Base-by-base conservation (phyloP, 352 stramenopile genomes). In the Pythium guiyangense region DNA sequence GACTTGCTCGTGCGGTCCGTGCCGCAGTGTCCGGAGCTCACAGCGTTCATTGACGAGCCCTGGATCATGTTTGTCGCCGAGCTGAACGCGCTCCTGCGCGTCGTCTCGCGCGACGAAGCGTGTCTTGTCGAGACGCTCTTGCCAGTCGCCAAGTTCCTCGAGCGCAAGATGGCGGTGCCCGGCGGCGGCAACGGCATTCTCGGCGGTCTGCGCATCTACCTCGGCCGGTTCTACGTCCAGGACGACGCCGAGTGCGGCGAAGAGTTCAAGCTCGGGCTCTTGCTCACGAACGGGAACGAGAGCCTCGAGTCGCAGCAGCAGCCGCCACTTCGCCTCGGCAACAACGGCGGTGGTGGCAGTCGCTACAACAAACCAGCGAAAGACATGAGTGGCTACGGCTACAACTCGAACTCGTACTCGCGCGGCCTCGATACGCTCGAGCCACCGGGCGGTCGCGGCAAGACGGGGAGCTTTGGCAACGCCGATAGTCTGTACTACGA, bases 31-130 rank as follows among this genome's bases (percentile, higher is more conserved):
- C 78, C 84, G 6, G 77, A 91, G 52, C 60, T 93, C 20, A 90
- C 79, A 6, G 73, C 80, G n/a, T 93, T 93, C 58, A 93, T 93
- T 51, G 84, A 93, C 53, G 84, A 91, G 31, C 79, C 75, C 46
- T 93, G 80, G 81, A 81, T 93, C 62, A 77, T 90, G 69, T 87
- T 93, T 60, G 82, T 93, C 43, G 81, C 80, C 0, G 84, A 93
- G 52, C 62, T 93, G 1, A 93, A 93, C 53, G 78, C 84, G 40
- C 51, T 93, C 8, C 59, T 93, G 35, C 80, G 84, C 4, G 69
- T 90, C 14, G 81, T 93, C 15, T 67, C 82, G 42, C 73, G 77
- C n/a, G 65, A 88, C 29, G 71, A 82, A 57, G 57, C 62, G 52
- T 69, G 58, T 14, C 54, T 87, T 14, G 69, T 88, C 14, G 69